Percentiles rank a stretch among this genome's conserved stretches.
Evolutionary conservation across 2,329 filamentous ascomycete species (phyloP).

Genomic region (Scedosporium apiospermum): DNA sequence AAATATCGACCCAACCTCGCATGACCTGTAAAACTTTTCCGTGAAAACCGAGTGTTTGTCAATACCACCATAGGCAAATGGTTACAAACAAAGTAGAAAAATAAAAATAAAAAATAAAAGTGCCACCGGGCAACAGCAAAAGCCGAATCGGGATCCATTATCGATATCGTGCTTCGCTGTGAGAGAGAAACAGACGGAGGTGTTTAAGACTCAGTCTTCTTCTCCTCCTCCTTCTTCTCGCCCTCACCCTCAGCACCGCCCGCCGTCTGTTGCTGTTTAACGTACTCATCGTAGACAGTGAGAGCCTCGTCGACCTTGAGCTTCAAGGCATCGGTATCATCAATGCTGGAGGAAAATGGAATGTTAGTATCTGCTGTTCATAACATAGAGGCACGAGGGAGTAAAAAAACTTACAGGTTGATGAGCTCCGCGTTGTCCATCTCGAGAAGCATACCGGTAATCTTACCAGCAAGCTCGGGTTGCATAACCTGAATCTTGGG

Average conservation of each 20-base stretch:
- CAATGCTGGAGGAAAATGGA: conserved; percentile 49
- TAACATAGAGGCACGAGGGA: conserved; percentile 11
- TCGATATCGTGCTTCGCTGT: neutral
- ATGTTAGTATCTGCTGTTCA: conserved; percentile 8
- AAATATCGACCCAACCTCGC: conserved; percentile 4
- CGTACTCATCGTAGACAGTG: conserved; percentile 95
- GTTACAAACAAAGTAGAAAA: conserved; percentile 4
- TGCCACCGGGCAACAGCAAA: conserved; percentile 1
- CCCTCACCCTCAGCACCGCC: conserved; percentile 25
- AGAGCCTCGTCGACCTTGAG: conserved; percentile 97
- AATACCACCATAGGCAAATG: neutral
- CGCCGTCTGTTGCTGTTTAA: conserved; percentile 62
- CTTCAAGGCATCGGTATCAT: conserved; percentile 80
- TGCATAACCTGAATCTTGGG: conserved; percentile 96
- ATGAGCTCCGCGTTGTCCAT: conserved; percentile 96
- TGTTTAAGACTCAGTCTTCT: conserved; percentile 31
- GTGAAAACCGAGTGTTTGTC: conserved; percentile 3
- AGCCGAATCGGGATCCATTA: conserved; percentile 6
- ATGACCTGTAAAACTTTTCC: conserved; percentile 8
- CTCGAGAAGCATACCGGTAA: conserved; percentile 98
- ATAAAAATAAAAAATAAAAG: neutral
- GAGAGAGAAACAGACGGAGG: neutral
- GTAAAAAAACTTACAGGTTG: conserved; percentile 66
- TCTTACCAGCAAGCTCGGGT: conserved; percentile 94
- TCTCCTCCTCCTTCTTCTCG: conserved; percentile 39